Conservation (phyloP, 2,329 filamentous ascomycete species). For the Fusarium penzigii region DNA sequence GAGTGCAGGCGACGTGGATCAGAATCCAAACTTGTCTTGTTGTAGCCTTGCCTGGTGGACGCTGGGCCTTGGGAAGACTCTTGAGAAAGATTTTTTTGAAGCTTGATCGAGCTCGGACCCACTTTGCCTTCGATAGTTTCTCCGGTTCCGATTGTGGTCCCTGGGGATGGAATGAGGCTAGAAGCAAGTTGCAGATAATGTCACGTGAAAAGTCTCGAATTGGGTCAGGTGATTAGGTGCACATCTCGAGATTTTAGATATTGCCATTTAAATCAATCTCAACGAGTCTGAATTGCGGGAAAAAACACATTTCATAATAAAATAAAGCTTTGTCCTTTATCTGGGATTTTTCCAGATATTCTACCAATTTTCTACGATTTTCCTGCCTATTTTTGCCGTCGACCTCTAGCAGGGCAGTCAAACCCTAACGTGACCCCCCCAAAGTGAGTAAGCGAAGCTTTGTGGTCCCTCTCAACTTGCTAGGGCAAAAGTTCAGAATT, state of each 20-base stretch:
- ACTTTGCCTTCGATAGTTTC: conserved; percentile 24
- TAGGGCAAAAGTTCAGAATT: conserved; percentile 50
- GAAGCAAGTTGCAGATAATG: not conserved
- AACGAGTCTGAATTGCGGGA: not conserved
- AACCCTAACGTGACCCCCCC: conserved; percentile 41
- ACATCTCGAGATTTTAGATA: conserved; percentile 5
- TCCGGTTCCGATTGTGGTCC: conserved; percentile 23
- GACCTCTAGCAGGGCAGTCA: conserved; percentile 37
- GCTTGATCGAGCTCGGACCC: conserved; percentile 33
- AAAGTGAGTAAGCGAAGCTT: conserved; percentile 46
- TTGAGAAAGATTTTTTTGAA: conserved; percentile 42
- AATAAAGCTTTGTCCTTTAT: not conserved
- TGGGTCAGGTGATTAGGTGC: conserved; percentile 25
- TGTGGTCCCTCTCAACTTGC: conserved; percentile 38
- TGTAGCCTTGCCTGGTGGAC: conserved; percentile 32
- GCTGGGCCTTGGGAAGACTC: conserved; percentile 27
- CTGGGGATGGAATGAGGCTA: conserved; percentile 15
- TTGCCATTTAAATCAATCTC: not conserved
- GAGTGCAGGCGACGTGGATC: conserved; percentile 30
- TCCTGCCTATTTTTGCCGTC: conserved; percentile 1
- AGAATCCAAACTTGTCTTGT: conserved; percentile 32
- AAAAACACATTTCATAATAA: rapidly evolving
- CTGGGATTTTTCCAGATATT: conserved; percentile 6
- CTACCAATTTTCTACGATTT: conserved; percentile 11
- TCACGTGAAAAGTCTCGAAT: conserved; percentile 23